Base-by-base conservation (phyloP, 148 eudicot genomes). In the Rhododendron williamsianum region DNA sequence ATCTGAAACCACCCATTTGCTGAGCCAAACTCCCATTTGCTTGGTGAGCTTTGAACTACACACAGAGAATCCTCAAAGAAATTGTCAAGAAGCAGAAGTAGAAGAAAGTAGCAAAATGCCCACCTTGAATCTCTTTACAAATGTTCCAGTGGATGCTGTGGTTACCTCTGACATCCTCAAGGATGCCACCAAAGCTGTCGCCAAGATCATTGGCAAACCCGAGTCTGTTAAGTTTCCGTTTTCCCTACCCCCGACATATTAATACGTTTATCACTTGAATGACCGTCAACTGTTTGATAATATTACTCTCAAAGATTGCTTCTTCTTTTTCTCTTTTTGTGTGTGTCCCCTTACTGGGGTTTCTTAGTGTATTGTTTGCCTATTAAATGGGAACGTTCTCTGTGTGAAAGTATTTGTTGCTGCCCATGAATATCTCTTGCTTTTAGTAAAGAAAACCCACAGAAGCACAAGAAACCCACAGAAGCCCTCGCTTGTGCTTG, bases 171-270 rank as follows among this genome's bases (percentile, higher is more conserved):
- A 97, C 90, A 92, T 95, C 81, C 98, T 97, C 83, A 97, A 89
- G 89, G 99, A 97, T 85, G 99, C 99, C 54, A 94, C 98, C 80
- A 95, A 95, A 92, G 98, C 94, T 15, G 91, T 97, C 81, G 91
- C 98, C 45, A 95, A 97, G 81, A 94, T 92, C 91, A 92, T 97
- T 45, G 92, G 93, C 92, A 97, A 97, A 79, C 99, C 99, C 13
- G 98, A 97, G 85, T 94, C 98, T 38, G 99, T 96, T 87, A 67
- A 78, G 78, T 60, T 49, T 41, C 43, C 79, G 13, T 25, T 11
- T 10, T 27, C 67, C 36, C 79, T 67, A 43, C 60, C 3, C 23
- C 60, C 16, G 0, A 3, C 7, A 4, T 16, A 3, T 16, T 9
- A 16, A 54, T 18, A 54, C 19, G 16, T 54, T 54, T 18, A 54